Evolutionary conservation across 2,329 filamentous ascomycete genomes (phyloP).

Genomic region (Verticillium nubilum): DNA sequence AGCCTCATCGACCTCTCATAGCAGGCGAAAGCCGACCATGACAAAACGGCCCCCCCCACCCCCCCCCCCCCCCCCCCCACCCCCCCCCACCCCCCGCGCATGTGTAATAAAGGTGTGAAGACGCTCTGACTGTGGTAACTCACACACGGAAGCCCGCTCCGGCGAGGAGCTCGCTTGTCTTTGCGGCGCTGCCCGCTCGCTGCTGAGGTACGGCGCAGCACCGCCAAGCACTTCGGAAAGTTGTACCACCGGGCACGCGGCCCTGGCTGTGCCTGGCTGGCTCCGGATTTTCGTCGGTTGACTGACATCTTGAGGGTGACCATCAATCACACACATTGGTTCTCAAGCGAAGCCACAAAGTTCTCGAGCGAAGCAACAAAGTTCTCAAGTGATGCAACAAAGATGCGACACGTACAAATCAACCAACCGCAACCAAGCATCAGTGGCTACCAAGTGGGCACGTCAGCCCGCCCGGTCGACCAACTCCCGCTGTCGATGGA

Average conservation of each 20-base stretch:
- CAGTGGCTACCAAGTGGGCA: neutral
- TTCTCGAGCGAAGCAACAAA: too few relatives aligned
- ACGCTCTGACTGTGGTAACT: neutral
- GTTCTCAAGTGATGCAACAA: neutral
- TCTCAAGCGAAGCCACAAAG: neutral
- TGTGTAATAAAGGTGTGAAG: too few relatives aligned
- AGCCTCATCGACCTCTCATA: neutral
- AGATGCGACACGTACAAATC: neutral
- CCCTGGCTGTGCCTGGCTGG: neutral
- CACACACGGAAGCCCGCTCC: neutral
- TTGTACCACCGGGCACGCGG: neutral
- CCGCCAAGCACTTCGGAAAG: neutral
- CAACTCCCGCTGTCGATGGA: neutral
- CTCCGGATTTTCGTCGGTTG: too few relatives aligned
- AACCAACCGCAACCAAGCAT: neutral
- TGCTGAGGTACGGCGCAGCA: neutral
- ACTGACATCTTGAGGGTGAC: too few relatives aligned
- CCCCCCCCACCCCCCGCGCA: too few relatives aligned
- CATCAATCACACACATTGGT: neutral
- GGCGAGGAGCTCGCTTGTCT: neutral
- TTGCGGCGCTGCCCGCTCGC: neutral
- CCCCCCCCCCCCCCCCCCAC: too few relatives aligned
- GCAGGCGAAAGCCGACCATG: neutral
- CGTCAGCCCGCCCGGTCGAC: neutral
- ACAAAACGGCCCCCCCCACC: neutral